A percentile compares a stretch with the other conserved stretches of the same genome.
Evolutionary conservation across 1,139 yeast species (phyloP).

Genomic region (Lodderomyces metapsilosis): DNA sequence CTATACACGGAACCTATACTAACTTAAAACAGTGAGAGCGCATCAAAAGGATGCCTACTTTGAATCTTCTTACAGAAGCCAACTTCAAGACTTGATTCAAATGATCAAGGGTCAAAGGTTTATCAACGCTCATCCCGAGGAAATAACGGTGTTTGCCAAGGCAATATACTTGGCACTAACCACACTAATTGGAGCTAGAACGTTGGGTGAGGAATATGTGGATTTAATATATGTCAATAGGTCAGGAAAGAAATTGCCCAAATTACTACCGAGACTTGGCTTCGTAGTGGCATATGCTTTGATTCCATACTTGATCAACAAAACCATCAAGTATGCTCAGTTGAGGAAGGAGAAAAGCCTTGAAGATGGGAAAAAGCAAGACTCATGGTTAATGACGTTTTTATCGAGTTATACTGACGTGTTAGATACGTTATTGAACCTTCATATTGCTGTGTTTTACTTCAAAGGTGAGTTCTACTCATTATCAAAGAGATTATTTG

Average conservation of each 20-base stretch:
- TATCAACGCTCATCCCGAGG: slow-evolving; percentile 62
- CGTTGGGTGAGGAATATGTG: slow-evolving; percentile 93
- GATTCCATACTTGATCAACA: slow-evolving; percentile 52
- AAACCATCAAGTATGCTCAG: slow-evolving; percentile 26
- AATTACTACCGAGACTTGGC: slow-evolving; percentile 43
- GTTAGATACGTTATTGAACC: slow-evolving; percentile 53
- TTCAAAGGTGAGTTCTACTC: slow-evolving; percentile 79
- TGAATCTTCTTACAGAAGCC: slow-evolving; percentile 52
- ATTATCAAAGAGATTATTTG: slow-evolving; percentile 71
- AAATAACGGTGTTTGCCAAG: slow-evolving; percentile 58
- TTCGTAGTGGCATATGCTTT: slow-evolving; percentile 56
- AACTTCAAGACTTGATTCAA: slow-evolving; percentile 57
- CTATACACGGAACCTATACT: background rate
- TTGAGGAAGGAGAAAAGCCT: slow-evolving; percentile 20
- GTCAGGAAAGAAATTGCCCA: slow-evolving; percentile 52
- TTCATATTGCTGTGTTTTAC: slow-evolving; percentile 81
- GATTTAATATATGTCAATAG: slow-evolving; percentile 70
- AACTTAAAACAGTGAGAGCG: slow-evolving; percentile 56
- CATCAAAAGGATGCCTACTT: slow-evolving; percentile 84
- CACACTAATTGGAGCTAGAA: slow-evolving; percentile 71
- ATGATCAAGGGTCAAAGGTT: slow-evolving; percentile 65
- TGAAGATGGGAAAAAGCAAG: background rate
- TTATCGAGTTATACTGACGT: slow-evolving; percentile 42
- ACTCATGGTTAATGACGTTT: slow-evolving; percentile 9
- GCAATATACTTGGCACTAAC: slow-evolving; percentile 67